Evolutionary conservation across 345 rosid species (phyloP).

Genomic region (Dimocarpus longan): DNA sequence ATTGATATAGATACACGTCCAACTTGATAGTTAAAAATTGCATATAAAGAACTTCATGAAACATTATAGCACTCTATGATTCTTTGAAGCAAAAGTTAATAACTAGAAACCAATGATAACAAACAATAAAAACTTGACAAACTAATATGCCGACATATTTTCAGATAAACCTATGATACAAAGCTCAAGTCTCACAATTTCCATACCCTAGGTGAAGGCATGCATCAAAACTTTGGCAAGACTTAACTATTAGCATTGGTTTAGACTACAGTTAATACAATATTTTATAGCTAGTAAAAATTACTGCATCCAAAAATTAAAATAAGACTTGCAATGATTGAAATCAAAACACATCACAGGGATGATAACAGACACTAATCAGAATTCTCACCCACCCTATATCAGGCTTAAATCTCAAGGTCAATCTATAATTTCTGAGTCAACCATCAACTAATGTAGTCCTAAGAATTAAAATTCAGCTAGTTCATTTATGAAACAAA

Average conservation of each 20-base stretch:
- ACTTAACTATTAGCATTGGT: not conserved
- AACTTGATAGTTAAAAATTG: slow-evolving; percentile 6
- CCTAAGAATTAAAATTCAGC: not conserved
- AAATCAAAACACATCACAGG: too few species aligned
- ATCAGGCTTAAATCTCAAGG: not conserved
- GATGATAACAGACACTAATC: not conserved
- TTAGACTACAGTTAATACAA: not conserved
- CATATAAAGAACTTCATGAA: not conserved
- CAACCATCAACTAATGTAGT: not conserved
- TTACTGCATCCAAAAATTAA: not conserved
- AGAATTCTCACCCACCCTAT: not conserved
- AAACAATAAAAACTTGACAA: not conserved
- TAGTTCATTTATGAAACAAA: not conserved
- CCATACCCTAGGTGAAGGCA: not conserved
- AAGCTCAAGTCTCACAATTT: not conserved
- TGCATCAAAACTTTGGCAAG: not conserved
- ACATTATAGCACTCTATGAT: not conserved
- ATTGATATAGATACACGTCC: slow-evolving; percentile 1
- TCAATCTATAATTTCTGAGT: not conserved
- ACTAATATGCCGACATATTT: not conserved
- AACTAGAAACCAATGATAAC: not conserved
- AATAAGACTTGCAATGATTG: too few species aligned
- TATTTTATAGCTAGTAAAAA: not conserved
- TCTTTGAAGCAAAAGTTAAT: not conserved
- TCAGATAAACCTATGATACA: not conserved